A percentile compares a stretch with the other conserved stretches of the same genome.
Conservation (phyloP, 805 yeast species). For the Candida suzukii region DNA sequence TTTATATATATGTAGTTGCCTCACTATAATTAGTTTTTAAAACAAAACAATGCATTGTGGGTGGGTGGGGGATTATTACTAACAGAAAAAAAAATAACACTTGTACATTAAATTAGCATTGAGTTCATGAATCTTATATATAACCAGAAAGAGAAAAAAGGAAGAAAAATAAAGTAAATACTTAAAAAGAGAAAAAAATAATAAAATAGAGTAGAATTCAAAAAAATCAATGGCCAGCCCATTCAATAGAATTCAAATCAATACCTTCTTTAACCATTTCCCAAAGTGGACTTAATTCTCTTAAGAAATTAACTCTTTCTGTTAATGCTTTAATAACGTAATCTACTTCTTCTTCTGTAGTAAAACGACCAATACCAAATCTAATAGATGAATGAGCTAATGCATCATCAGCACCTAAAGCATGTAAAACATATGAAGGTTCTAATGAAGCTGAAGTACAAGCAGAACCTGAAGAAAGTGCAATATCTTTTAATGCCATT, state of each 20-base stretch:
- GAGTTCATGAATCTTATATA: too few species aligned
- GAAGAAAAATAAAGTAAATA: background rate
- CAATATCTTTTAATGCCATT: slow-evolving; percentile 97
- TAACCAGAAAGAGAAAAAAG: too few species aligned
- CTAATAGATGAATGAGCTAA: slow-evolving; percentile 97
- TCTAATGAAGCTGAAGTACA: slow-evolving; percentile 98
- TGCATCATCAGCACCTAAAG: slow-evolving; percentile 96
- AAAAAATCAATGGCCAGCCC: slow-evolving; percentile 80
- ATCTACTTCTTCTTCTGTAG: slow-evolving; percentile 93
- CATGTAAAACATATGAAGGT: slow-evolving; percentile 94
- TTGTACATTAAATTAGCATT: too few species aligned
- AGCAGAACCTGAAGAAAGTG: slow-evolving; percentile 93
- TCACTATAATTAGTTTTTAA: too few species aligned
- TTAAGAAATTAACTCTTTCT: slow-evolving; percentile 83
- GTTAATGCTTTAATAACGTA: slow-evolving; percentile 85
- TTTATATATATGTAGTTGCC: too few species aligned
- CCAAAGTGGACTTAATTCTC: slow-evolving; percentile 95
- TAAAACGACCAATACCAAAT: slow-evolving; percentile 95
- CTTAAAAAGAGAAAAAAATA: background rate
- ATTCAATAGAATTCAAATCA: slow-evolving; percentile 86
- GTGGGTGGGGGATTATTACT: too few species aligned
- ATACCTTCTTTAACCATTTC: slow-evolving; percentile 99
- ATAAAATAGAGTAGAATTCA: too few species aligned
- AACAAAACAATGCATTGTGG: too few species aligned
- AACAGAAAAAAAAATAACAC: too few species aligned